Evolutionary conservation across 768 basidiomycete genomes (phyloP).

Genomic region (Podaxis sp.): DNA sequence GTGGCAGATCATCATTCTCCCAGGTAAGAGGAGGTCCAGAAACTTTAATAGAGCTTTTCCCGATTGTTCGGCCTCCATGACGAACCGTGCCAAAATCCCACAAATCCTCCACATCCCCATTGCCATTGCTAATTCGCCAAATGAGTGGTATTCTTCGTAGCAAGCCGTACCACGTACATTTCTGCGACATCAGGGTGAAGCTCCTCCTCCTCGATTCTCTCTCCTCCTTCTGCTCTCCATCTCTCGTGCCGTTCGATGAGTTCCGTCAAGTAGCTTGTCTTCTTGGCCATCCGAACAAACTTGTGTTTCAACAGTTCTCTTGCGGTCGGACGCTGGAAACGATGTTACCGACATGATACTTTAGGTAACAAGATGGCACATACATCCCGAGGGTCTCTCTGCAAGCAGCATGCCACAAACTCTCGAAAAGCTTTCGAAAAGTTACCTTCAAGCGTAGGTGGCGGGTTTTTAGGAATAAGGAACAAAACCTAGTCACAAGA

Average conservation of each 20-base stretch:
- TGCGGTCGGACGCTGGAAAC: slow-evolving; percentile 81
- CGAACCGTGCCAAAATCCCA: slow-evolving; percentile 99
- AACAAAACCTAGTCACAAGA: slow-evolving; percentile 74
- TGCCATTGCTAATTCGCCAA: slow-evolving; percentile 35
- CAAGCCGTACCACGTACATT: slow-evolving; percentile 39
- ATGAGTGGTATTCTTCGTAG: slow-evolving; percentile 2
- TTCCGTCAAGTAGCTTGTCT: slow-evolving; percentile 91
- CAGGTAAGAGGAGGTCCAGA: slow-evolving; percentile 73
- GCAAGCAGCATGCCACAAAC: slow-evolving; percentile 89
- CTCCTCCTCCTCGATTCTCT: slow-evolving; percentile 67
- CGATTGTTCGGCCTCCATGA: slow-evolving; percentile 66
- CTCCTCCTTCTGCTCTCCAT: slow-evolving; percentile 90
- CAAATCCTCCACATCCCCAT: slow-evolving; percentile 71
- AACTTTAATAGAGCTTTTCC: slow-evolving; percentile 56
- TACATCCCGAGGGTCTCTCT: slow-evolving; percentile 91
- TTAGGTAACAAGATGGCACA: slow-evolving; percentile 20
- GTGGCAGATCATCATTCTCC: slow-evolving; percentile 64
- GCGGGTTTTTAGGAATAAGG: slow-evolving; percentile 96
- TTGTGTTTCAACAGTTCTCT: slow-evolving; percentile 94
- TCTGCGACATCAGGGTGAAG: slow-evolving; percentile 51
- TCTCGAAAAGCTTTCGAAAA: slow-evolving; percentile 94
- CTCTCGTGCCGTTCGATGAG: slow-evolving; percentile 92
- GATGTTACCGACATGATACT: slow-evolving; percentile 14
- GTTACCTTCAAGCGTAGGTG: slow-evolving; percentile 82
- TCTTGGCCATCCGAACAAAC: slow-evolving; percentile 92